Evolutionary conservation across 371 early-diverging fungal species (phyloP).

Genomic region (Chytridiales sp.): DNA sequence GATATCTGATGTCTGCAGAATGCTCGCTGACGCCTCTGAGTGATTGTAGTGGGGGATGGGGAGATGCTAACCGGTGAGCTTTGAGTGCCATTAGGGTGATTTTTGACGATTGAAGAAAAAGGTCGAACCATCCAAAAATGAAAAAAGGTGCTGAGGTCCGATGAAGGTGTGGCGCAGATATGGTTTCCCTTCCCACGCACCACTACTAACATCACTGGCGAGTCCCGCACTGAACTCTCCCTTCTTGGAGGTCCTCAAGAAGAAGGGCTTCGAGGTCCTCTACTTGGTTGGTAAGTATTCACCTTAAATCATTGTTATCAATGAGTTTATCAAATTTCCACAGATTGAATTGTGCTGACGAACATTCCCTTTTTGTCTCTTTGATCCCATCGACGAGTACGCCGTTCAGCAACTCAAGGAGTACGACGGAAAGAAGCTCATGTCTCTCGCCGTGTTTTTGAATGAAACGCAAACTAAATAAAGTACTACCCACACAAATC

Average conservation of each 20-base stretch:
- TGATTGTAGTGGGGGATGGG: no score
- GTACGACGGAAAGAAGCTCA: slow-evolving; percentile 98
- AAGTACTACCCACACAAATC: no score
- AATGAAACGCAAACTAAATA: no score
- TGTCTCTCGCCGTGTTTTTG: no score
- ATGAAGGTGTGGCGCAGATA: slow-evolving; percentile 54
- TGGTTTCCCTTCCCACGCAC: no score
- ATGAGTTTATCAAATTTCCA: not conserved
- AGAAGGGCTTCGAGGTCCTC: slow-evolving; percentile 95
- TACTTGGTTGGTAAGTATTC: slow-evolving; percentile 94
- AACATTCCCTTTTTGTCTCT: no score
- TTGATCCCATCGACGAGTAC: slow-evolving; percentile 72
- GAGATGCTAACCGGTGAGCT: no score
- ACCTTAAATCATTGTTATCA: slow-evolving; percentile 44
- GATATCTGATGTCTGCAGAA: no score
- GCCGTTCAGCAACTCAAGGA: slow-evolving; percentile 96
- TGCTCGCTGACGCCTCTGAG: no score
- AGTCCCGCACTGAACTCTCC: slow-evolving; percentile 91
- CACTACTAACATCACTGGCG: slow-evolving; percentile 99
- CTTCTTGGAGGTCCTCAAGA: slow-evolving; percentile 97
- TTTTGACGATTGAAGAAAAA: slow-evolving; percentile 39
- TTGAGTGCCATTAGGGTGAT: not conserved
- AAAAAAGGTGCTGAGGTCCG: no score
- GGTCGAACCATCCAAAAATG: no score
- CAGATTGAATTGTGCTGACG: not conserved